phyloP scores from a whole-genome alignment of 768 basidiomycete genomes.

The Daedaleopsis nitida region DNA sequence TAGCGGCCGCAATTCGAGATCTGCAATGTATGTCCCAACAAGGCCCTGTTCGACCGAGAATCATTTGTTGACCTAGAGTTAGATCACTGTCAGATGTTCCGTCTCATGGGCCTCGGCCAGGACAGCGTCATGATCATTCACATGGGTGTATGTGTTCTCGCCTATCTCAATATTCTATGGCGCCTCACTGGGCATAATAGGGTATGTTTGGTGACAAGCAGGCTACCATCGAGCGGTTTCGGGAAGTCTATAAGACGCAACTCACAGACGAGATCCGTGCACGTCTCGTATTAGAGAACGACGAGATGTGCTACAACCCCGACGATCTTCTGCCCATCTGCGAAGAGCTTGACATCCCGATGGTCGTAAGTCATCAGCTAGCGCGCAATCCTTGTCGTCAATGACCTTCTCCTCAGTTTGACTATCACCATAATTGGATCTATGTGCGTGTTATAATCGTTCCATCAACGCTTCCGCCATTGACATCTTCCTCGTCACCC shows the following conservation, averaged over 20 bases:
- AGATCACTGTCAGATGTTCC: constrained; percentile 87
- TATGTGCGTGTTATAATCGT: constrained; percentile 27
- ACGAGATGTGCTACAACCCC: constrained; percentile 91
- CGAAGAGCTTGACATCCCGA: constrained; percentile 70
- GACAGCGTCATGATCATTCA: constrained; percentile 91
- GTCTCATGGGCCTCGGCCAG: constrained; percentile 76
- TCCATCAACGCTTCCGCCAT: background rate
- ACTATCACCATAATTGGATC: constrained; percentile 85
- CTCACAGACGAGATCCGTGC: constrained; percentile 66
- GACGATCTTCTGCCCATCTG: constrained; percentile 88
- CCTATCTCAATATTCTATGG: background rate
- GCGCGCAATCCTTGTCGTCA: constrained; percentile 66
- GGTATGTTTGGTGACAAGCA: constrained; percentile 83
- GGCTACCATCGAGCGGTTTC: constrained; percentile 70
- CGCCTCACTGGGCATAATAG: constrained; percentile 29
- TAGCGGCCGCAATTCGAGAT: constrained; percentile 77
- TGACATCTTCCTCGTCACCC: constrained; percentile 31
- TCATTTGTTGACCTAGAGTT: background rate
- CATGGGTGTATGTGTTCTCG: constrained; percentile 56
- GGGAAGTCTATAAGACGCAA: constrained; percentile 60
- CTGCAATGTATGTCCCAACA: constrained; percentile 49
- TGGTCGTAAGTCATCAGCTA: constrained; percentile 31
- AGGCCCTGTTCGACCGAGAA: background rate
- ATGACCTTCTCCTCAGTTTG: constrained; percentile 36
- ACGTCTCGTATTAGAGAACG: constrained; percentile 90